Percentiles rank a stretch among this genome's conserved stretches.
Conservation (phyloP, 106 monocot genomes). For the Allium cepa region DNA sequence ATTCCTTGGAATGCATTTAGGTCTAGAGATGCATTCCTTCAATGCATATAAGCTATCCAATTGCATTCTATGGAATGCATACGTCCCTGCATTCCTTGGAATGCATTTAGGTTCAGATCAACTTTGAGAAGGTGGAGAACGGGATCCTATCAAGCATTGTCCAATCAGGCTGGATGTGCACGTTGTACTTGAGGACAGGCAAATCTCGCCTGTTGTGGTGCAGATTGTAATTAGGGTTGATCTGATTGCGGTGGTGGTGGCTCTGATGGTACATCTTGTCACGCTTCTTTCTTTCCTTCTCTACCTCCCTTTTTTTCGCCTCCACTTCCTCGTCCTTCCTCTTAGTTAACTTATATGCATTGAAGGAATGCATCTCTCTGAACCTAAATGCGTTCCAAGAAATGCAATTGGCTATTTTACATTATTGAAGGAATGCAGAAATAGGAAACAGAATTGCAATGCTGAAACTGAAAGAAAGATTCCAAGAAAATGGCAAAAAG, state of each 20-base stretch:
- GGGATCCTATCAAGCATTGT: conserved; percentile 71
- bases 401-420: no score
- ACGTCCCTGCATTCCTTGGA: no score
- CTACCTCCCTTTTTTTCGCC: conserved; percentile 63
- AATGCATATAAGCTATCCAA: no score
- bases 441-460: no score
- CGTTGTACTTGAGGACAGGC: conserved; percentile 53
- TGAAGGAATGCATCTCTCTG: no score
- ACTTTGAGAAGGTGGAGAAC: conserved; percentile 91
- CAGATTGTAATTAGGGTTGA: conserved; percentile 15
- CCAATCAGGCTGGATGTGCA: conserved; percentile 96
- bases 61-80: no score
- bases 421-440: no score
- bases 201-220: conserved; percentile 31
- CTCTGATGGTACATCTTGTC: conserved; percentile 42
- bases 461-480: no score
- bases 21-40: conserved; percentile 1
- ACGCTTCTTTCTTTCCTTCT: conserved; percentile 79
- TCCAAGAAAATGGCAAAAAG: no score
- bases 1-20: no score
- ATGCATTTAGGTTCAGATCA: conserved; percentile 5
- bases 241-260: conserved; percentile 1
- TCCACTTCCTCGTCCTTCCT: conserved; percentile 96
- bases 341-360: no score
- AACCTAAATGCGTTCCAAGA: no score